Evolutionary conservation across 208 protist genomes (phyloP).

Genomic region (Trypanosoma mega): DNA sequence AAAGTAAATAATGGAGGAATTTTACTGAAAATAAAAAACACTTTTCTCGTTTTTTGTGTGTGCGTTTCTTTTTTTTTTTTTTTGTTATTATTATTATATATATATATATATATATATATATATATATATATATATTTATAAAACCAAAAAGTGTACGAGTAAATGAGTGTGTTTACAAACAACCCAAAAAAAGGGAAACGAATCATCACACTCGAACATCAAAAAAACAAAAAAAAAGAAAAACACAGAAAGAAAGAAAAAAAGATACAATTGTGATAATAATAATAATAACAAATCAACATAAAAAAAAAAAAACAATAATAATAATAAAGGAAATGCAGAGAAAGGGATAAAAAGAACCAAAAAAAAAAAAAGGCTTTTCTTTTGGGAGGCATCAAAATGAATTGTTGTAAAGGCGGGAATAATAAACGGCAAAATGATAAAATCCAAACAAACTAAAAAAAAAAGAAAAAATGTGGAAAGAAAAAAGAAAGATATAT

Average conservation of each 20-base stretch:
- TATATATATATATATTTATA: too few relatives aligned
- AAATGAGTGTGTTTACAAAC: not conserved
- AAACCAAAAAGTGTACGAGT: too few relatives aligned
- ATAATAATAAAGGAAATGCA: not conserved
- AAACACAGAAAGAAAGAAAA: not conserved
- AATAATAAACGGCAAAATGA: too few relatives aligned
- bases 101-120: too few relatives aligned
- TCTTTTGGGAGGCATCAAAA: not conserved
- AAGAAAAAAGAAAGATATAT: not conserved
- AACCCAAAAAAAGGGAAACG: not conserved
- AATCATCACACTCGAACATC: not conserved
- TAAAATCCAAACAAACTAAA: too few relatives aligned
- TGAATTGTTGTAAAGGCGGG: too few relatives aligned
- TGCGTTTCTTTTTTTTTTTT: too few relatives aligned
- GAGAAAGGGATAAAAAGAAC: conserved; percentile 1
- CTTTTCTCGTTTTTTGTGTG: too few relatives aligned
- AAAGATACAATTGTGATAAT: conserved; percentile 1
- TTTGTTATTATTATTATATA: too few relatives aligned
- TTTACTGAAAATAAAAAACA: too few relatives aligned
- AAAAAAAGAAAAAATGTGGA: too few relatives aligned
- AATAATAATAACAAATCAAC: not conserved
- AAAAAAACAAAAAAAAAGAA: conserved; percentile 7
- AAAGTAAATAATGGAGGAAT: not conserved
- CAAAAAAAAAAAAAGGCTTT: conserved; percentile 22
- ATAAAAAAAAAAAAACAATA: not conserved